Evolutionary conservation across 257 asterid genomes (phyloP), one percentile per base, ranked within the genome.

Genomic region (Capsicum chinense): DNA sequence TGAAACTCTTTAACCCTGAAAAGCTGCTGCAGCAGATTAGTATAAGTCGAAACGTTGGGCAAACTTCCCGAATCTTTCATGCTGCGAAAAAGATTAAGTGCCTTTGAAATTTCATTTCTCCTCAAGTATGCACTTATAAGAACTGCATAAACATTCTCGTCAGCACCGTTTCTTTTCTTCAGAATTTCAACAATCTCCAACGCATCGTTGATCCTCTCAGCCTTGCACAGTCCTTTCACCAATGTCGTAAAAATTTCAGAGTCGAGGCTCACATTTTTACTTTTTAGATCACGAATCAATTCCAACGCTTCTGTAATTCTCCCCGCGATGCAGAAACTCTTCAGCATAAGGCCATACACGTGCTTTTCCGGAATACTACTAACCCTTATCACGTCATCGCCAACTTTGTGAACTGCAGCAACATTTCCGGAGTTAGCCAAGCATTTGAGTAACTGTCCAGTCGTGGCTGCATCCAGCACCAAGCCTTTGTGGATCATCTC

Each of bases 221-320:
- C 90, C 86, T 90, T 87, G 73, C 99, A 93, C 64, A 95, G 93
- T 66, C 99, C 98, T 88, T 90, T 90, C 85, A 94, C 94, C 86
- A 95, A 85, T 37, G 90, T 90, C 83, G 87, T 91, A 59, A 92
- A 88, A 68, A 81, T 66, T 60, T 86, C 91, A 64, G 91, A 44
- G 50, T 88, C 93, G 5, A 95, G 91, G 81, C 83, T 59, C 66
- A 88, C 33, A 33, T 85, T 90, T 82, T 92, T 93, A 83, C 84
- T 90, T 90, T 88, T 93, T 89, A 92, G 76, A 68, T 90, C 91
- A 33, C 92, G 93, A 82, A 95, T 93, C 86, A 94, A 84, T 87
- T 93, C 97, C 37, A 95, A 88, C 15, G 99, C 95, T 83, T 95
- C 97, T 79, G 83, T 86, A 68, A 95, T 91, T 86, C 88, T 88